Evolutionary conservation across 2,329 filamentous ascomycete genomes (phyloP).

Genomic region (Neonectria punicea): DNA sequence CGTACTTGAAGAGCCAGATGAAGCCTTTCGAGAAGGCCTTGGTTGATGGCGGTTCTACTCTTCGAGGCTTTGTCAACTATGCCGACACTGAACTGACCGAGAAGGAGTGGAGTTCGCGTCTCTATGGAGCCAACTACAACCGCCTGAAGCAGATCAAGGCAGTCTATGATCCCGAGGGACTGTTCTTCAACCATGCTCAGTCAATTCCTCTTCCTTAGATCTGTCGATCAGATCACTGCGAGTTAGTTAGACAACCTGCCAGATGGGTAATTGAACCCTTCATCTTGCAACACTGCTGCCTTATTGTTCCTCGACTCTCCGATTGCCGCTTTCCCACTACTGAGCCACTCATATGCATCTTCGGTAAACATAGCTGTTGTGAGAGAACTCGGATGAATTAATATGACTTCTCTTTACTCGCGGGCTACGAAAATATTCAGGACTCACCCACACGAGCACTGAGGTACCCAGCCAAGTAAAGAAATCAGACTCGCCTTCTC

Average conservation of each 20-base stretch:
- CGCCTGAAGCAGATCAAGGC: conserved; percentile 37
- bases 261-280: not conserved
- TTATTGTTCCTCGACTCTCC: not conserved
- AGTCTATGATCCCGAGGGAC: conserved; percentile 30
- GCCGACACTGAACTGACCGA: conserved; percentile 38
- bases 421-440: too few relatives aligned
- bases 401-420: too few relatives aligned
- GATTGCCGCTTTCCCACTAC: too few relatives aligned
- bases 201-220: conserved; percentile 31
- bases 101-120: conserved; percentile 38
- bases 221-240: not conserved
- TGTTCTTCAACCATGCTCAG: conserved; percentile 37
- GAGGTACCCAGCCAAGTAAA: too few relatives aligned
- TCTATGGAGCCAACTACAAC: conserved; percentile 36
- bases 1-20: conserved; percentile 35
- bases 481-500: too few relatives aligned
- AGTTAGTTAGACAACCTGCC: not conserved
- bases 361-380: too few relatives aligned
- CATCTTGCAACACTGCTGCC: not conserved
- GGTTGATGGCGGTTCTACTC: conserved; percentile 28
- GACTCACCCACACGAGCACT: too few relatives aligned
- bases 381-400: too few relatives aligned
- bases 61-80: conserved; percentile 42
- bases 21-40: conserved; percentile 38
- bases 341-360: too few relatives aligned